Percentiles rank a stretch among this genome's conserved stretches.
Evolutionary conservation across 805 yeast genomes (phyloP).

Genomic region (Komagataella populi): DNA sequence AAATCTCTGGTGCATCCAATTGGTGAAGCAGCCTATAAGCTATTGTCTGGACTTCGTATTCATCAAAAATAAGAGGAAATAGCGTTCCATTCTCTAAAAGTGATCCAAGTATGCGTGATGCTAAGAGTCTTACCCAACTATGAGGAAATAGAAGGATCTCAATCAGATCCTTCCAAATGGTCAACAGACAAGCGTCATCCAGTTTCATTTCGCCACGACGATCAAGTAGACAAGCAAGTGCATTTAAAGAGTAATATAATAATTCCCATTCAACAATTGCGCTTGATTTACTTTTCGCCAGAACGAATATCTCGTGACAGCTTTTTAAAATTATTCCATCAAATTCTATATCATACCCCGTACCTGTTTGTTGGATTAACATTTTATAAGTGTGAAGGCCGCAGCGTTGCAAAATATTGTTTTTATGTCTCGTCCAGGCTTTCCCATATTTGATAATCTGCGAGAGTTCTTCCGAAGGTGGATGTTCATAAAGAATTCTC

Average conservation of each 20-base stretch:
- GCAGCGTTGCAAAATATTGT: constrained; percentile 43
- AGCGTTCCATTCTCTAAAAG: constrained; percentile 25
- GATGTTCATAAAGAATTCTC: neutral
- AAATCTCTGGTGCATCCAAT: constrained; percentile 63
- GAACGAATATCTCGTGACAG: constrained; percentile 15
- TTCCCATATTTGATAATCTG: constrained; percentile 30
- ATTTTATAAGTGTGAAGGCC: constrained; percentile 63
- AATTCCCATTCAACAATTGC: constrained; percentile 53
- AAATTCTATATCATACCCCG: constrained; percentile 21
- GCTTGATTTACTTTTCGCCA: constrained; percentile 22
- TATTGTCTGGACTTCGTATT: constrained; percentile 47
- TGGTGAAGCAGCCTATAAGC: constrained; percentile 63
- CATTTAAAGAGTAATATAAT: constrained; percentile 51
- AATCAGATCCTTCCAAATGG: constrained; percentile 37
- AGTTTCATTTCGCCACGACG: constrained; percentile 17
- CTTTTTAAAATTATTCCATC: constrained; percentile 22
- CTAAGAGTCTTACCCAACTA: constrained; percentile 71
- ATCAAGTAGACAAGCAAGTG: constrained; percentile 28
- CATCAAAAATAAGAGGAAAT: constrained; percentile 21
- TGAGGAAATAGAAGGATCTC: constrained; percentile 69
- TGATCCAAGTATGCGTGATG: constrained; percentile 45
- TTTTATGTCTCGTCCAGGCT: constrained; percentile 23
- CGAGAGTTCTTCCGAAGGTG: neutral
- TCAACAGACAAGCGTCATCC: constrained; percentile 13
- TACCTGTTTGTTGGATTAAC: constrained; percentile 35